Evolutionary conservation across 1,139 yeast species (phyloP).

Genomic region (Lodderomyces beijingensis): DNA sequence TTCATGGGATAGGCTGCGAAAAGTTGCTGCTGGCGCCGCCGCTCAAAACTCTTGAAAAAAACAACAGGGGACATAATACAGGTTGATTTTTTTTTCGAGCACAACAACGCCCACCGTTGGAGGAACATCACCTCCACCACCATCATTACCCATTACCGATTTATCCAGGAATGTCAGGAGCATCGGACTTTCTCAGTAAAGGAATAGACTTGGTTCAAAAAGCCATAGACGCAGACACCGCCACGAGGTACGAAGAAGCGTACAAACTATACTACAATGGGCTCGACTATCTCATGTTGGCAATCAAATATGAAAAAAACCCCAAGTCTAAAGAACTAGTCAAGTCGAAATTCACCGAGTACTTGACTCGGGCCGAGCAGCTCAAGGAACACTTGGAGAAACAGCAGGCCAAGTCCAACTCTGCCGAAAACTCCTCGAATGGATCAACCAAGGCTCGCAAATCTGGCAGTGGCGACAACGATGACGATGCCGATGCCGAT

Average conservation of each 20-base stretch:
- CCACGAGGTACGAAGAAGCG: slow-evolving; percentile 89
- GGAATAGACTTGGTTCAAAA: slow-evolving; percentile 92
- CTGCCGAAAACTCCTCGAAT: slow-evolving; percentile 47
- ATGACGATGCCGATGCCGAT: slow-evolving; percentile 66
- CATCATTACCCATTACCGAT: no score
- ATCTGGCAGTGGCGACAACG: slow-evolving; percentile 45
- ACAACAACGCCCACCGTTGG: no score
- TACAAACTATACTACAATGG: slow-evolving; percentile 91
- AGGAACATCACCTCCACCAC: no score
- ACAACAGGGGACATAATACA: no score
- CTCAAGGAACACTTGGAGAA: slow-evolving; percentile 85
- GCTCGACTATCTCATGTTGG: slow-evolving; percentile 90
- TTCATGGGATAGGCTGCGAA: no score
- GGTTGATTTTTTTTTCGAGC: no score
- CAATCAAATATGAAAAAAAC: slow-evolving; percentile 93
- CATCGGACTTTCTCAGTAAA: slow-evolving; percentile 81
- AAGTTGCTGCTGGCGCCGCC: no score
- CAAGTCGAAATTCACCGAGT: slow-evolving; percentile 85
- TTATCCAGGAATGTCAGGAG: slow-evolving; percentile 34
- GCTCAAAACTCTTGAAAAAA: no score
- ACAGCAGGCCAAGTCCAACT: slow-evolving; percentile 42
- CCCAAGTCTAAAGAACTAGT: slow-evolving; percentile 84
- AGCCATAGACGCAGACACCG: slow-evolving; percentile 93
- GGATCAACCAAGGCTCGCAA: slow-evolving; percentile 61
- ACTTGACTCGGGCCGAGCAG: slow-evolving; percentile 89